Evolutionary conservation across 73 alveolate species (phyloP), one percentile per base, ranked within the genome.

Genomic region (Paraurostyla sp.): DNA sequence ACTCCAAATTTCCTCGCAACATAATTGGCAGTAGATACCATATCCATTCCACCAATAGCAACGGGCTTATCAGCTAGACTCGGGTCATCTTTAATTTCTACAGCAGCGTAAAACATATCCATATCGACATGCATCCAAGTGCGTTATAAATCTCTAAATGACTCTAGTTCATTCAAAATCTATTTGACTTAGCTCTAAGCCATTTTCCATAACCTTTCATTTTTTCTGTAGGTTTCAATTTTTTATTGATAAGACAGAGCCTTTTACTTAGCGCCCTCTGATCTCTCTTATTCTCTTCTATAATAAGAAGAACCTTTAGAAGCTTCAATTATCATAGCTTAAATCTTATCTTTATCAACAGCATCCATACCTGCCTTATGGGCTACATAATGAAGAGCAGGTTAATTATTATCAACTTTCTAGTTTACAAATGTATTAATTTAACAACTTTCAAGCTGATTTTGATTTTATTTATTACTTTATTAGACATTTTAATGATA

Each of bases 81-180:
- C 0, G 99, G 99, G 46, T 94, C 63, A 80, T 98, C 99, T 25
- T 97, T 94, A 41, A 98, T 93, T 90, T 98, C 99, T 0, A 41
- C 69, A 23, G 99, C 99, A 18, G 99, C 99, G 54, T 92, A 98
- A 95, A 97, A 98, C 99, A 98, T 98, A 90, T 98, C 99, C 99
- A 98, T 98, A 73, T 98, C 99, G 62, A 97, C 89, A 90, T 97
- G 99, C 71, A 97, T 80, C 99, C 99, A 98, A 71, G 97, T 88
- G 85, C 98, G 89, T 49, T 90, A 95, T 41, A 93, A 58, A 36
- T 50, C 78, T 33, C 92, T 27, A 13, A 80, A 85, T 4, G n/a
- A 18, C 22, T 71, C 88, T 16, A 69, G 20, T 36, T 69, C 84
- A 69, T 36, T 43, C 13, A 41, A 11, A 2, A 41, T 11, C 18